Percentiles rank a stretch among this genome's conserved stretches.
Evolutionary conservation across 2,329 filamentous ascomycete species (phyloP).

Genomic region (Paracorniculantispora psalliotae): DNA sequence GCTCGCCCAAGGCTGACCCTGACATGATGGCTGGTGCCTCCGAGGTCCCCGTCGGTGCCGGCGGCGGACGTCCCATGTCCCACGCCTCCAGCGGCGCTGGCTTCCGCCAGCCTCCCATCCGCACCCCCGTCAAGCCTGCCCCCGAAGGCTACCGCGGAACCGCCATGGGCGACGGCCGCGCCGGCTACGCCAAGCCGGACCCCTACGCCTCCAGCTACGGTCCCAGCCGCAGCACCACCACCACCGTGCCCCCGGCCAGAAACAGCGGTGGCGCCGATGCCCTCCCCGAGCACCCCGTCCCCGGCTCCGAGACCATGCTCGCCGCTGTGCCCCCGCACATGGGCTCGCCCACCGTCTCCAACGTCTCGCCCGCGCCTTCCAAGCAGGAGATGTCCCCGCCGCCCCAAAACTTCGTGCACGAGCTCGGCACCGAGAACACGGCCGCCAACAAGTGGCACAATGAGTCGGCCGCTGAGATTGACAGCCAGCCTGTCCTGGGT

Average conservation of each 20-base stretch:
- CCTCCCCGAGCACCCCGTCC: conserved; percentile 23
- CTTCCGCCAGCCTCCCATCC: conserved; percentile 23
- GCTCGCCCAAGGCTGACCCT: conserved; percentile 27
- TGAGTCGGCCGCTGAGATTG: conserved; percentile 34
- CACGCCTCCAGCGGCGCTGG: conserved; percentile 20
- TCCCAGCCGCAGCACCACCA: conserved; percentile 19
- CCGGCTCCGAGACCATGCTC: conserved; percentile 19
- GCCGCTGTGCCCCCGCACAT: conserved; percentile 1
- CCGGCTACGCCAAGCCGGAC: conserved; percentile 35
- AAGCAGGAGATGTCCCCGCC: background rate
- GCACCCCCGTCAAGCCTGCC: conserved; percentile 21
- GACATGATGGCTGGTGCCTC: conserved; percentile 39
- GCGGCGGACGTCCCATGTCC: conserved; percentile 28
- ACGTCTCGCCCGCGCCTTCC: background rate
- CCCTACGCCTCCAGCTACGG: conserved; percentile 28
- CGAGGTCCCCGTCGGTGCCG: conserved; percentile 36
- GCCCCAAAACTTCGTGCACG: conserved; percentile 26
- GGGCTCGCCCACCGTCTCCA: conserved; percentile 1
- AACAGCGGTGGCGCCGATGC: conserved; percentile 17
- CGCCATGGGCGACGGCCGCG: conserved; percentile 34
- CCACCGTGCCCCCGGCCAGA: conserved; percentile 1
- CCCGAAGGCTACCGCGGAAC: conserved; percentile 36
- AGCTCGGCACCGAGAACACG: conserved; percentile 30
- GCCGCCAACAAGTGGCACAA: conserved; percentile 30
- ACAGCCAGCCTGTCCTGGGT: conserved; percentile 29